Evolutionary conservation across 2,329 filamentous ascomycete genomes (phyloP).

Genomic region (Colletotrichum sidae): DNA sequence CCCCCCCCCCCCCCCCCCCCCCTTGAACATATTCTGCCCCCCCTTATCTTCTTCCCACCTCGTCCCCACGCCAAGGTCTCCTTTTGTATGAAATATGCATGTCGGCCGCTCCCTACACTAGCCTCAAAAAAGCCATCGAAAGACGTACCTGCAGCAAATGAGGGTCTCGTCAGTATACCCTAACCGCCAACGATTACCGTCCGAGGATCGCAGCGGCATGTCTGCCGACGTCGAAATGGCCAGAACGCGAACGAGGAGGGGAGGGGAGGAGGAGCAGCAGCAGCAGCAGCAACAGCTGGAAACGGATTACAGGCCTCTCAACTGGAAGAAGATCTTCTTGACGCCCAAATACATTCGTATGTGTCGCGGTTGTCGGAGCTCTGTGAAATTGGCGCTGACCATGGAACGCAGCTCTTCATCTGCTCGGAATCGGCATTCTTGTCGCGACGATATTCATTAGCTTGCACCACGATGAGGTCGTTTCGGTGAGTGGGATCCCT

Average conservation of each 20-base stretch:
- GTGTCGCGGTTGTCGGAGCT: neutral
- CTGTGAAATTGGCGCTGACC: neutral
- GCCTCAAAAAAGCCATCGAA: no score
- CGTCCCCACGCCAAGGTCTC: no score
- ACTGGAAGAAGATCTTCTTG: constrained; percentile 49
- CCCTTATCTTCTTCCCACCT: no score
- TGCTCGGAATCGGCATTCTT: constrained; percentile 44
- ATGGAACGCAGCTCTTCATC: constrained; percentile 39
- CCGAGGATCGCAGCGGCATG: constrained; percentile 17
- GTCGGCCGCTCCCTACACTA: constrained; percentile 1
- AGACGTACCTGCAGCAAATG: no score
- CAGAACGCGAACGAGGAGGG: constrained; percentile 20
- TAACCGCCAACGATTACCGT: neutral
- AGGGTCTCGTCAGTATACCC: no score
- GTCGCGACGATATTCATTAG: constrained; percentile 48
- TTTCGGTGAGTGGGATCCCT: constrained; percentile 41
- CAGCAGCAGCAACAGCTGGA: constrained; percentile 28
- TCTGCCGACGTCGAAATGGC: constrained; percentile 32
- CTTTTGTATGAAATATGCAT: constrained; percentile 26
- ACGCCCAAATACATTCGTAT: constrained; percentile 48
- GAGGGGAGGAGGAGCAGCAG: constrained; percentile 3
- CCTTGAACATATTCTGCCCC: neutral
- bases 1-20: no score
- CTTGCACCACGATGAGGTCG: constrained; percentile 52
- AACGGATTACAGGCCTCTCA: constrained; percentile 48